A percentile compares a stretch with the other conserved stretches of the same genome.
Conservation (phyloP, 2,329 filamentous ascomycete genomes). For the Apiospora pterosperma region DNA sequence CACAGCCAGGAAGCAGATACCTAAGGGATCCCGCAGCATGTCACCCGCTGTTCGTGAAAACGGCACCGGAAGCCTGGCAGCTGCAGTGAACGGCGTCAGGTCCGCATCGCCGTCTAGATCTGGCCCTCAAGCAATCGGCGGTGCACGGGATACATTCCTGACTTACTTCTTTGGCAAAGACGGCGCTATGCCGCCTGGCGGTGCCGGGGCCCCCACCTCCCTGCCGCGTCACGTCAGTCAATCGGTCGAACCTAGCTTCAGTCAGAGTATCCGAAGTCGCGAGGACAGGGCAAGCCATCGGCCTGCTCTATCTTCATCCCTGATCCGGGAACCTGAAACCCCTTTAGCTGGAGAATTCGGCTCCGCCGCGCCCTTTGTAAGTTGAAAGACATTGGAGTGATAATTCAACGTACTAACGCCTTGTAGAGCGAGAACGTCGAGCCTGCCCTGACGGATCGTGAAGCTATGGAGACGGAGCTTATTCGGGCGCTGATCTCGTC, state of each 20-base stretch:
- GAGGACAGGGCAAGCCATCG: conserved; percentile 55
- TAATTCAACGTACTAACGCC: conserved; percentile 10
- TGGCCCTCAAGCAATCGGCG: conserved; percentile 54
- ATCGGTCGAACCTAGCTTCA: conserved; percentile 74
- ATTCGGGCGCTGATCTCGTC: conserved; percentile 95
- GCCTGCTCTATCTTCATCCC: conserved; percentile 32
- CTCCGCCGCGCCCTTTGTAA: conserved; percentile 57
- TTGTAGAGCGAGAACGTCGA: conserved; percentile 60
- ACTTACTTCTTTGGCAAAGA: conserved; percentile 99
- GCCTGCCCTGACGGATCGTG: conserved; percentile 88
- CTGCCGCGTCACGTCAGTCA: conserved; percentile 70
- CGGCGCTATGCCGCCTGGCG: conserved; percentile 51
- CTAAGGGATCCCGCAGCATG: conserved; percentile 69
- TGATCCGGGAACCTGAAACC: conserved; percentile 32
- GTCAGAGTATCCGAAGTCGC: conserved; percentile 75
- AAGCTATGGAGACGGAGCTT: conserved; percentile 95
- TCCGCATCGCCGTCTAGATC: conserved; percentile 61
- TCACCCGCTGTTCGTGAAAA: conserved; percentile 76
- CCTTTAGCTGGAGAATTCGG: conserved; percentile 32
- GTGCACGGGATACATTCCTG: conserved; percentile 84
- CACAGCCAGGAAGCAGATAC: conserved; percentile 57
- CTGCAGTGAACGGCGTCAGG: conserved; percentile 64
- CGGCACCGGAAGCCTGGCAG: conserved; percentile 63
- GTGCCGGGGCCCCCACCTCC: conserved; percentile 35
- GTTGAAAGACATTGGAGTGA: conserved; percentile 25